These are phyloP conservation scores for Botrytis sinoallii DNA, from an alignment of 2,329 filamentous ascomycete genomes.

Conservation along the genomic window DNA sequence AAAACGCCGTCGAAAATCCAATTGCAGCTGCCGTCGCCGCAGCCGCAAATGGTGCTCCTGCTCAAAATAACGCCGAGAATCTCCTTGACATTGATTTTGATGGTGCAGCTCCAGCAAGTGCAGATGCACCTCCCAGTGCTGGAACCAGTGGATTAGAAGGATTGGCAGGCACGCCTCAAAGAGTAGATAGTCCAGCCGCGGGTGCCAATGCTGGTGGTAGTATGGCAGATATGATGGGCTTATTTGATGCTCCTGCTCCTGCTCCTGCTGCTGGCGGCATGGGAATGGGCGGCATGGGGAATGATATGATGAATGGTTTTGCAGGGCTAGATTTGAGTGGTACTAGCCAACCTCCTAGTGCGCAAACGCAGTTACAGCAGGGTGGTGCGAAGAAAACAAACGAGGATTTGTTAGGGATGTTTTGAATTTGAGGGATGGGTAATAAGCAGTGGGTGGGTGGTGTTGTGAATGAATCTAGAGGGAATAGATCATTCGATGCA, in stretches of 20 bases:
- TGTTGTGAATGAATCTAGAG: not conserved
- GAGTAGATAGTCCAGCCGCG: slow-evolving; percentile 60
- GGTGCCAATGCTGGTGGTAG: slow-evolving; percentile 47
- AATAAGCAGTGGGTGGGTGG: not conserved
- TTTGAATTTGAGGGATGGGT: slow-evolving; percentile 39
- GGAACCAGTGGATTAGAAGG: slow-evolving; percentile 51
- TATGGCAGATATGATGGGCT: slow-evolving; percentile 77
- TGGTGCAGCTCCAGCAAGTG: slow-evolving; percentile 84
- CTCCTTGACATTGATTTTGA: slow-evolving; percentile 96
- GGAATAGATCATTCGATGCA: not conserved
- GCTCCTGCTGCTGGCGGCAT: slow-evolving; percentile 31
- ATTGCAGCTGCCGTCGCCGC: slow-evolving; percentile 81
- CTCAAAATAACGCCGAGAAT: slow-evolving; percentile 85
- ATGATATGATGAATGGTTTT: slow-evolving; percentile 70
- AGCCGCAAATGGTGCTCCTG: slow-evolving; percentile 52
- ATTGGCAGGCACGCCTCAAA: slow-evolving; percentile 62
- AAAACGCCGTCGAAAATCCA: slow-evolving; percentile 90
- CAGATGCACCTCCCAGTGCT: slow-evolving; percentile 60
- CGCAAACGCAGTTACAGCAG: slow-evolving; percentile 53
- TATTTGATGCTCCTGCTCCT: slow-evolving; percentile 50
- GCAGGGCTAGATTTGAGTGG: slow-evolving; percentile 73
- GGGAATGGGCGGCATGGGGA: slow-evolving; percentile 24
- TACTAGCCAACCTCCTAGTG: slow-evolving; percentile 60
- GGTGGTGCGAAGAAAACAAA: slow-evolving; percentile 48
- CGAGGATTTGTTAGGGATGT: slow-evolving; percentile 59